phyloP scores from a whole-genome alignment of 768 basidiomycete genomes.

The Psilocybe cubensis region DNA sequence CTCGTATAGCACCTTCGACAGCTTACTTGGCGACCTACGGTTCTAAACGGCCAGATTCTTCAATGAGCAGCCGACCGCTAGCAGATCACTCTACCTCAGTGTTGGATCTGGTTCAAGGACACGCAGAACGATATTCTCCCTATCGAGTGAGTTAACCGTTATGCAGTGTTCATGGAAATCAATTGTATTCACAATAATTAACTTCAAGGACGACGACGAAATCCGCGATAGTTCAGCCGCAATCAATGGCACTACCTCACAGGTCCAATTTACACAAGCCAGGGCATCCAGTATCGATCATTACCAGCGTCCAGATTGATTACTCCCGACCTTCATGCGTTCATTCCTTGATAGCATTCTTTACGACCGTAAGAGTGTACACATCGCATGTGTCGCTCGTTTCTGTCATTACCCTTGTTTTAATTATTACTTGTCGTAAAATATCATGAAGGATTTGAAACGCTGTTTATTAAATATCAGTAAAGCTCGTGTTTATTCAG shows the following conservation, averaged over 20 bases:
- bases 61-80: constrained; percentile 13
- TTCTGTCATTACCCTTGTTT: neutral
- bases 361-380: neutral
- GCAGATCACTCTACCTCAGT: constrained; percentile 6
- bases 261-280: neutral
- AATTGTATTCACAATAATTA: neutral
- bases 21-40: constrained; percentile 21
- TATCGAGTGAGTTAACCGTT: neutral
- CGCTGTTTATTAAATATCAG: neutral
- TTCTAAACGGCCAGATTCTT: constrained; percentile 12
- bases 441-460: neutral
- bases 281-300: constrained; percentile 2
- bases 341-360: too few species aligned
- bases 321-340: neutral
- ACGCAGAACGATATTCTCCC: neutral
- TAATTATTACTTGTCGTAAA: neutral
- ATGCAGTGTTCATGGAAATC: too few species aligned
- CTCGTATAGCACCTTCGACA: constrained; percentile 17
- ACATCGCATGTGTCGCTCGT: neutral
- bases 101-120: neutral
- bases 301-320: neutral
- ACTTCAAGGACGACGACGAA: neutral
- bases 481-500: neutral
- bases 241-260: neutral
- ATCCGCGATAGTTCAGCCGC: neutral